These are phyloP conservation scores for Ceratobasidium sp. DNA, from an alignment of 1,284 basidiomycete genomes.

Conservation along the genomic window DNA sequence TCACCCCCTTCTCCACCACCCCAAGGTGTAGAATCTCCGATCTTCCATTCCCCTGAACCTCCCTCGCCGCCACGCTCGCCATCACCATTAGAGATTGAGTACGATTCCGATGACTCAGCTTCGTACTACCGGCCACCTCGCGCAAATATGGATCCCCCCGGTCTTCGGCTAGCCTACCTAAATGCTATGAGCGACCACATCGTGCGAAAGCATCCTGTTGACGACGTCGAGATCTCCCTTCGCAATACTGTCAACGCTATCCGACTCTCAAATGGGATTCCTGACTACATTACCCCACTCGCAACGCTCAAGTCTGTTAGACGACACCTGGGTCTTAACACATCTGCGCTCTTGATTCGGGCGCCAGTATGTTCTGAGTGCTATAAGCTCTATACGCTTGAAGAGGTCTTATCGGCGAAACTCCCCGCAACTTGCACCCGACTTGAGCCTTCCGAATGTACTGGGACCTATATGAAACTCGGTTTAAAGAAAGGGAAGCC, in stretches of 20 bases:
- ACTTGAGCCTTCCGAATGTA: neutral
- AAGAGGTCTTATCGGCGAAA: neutral
- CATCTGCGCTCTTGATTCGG: neutral
- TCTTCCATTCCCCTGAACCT: neutral
- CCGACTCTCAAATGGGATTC: neutral
- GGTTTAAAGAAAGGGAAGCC: neutral
- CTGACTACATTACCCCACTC: conserved; percentile 2
- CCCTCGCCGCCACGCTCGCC: neutral
- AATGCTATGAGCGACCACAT: conserved; percentile 26
- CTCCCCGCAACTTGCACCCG: conserved; percentile 3
- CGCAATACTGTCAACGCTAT: conserved; percentile 7
- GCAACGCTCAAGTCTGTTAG: conserved; percentile 10
- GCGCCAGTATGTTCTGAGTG: conserved; percentile 5
- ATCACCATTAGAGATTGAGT: neutral
- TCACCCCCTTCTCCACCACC: neutral
- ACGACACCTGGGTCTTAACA: neutral
- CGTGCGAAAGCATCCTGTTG: neutral
- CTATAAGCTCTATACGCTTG: conserved; percentile 12
- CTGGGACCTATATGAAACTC: neutral
- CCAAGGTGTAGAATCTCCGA: neutral
- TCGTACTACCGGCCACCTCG: neutral
- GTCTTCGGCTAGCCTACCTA: neutral
- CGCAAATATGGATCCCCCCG: neutral
- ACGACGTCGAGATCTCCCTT: neutral
- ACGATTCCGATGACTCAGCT: conserved; percentile 4